phyloP scores from a whole-genome alignment of 768 basidiomycete genomes.

The Amanita rubescens region DNA sequence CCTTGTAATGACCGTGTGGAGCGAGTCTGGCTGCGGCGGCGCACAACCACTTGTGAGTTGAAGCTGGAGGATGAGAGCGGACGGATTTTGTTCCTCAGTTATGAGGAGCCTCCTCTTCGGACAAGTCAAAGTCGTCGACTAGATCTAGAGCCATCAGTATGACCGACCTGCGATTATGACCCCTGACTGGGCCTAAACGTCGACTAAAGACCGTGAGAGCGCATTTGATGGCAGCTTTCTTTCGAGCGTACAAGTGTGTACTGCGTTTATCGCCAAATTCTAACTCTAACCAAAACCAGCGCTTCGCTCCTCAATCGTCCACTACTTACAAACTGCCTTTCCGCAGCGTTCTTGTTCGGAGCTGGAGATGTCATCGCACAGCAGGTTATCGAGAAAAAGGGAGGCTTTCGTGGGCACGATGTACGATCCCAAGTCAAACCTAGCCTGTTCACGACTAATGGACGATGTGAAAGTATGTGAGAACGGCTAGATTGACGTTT shows the following conservation, averaged over 20 bases:
- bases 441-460: background rate
- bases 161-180: no score
- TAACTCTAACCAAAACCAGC: constrained; percentile 29
- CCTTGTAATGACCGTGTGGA: no score
- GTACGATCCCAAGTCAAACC: constrained; percentile 32
- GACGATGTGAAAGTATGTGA: constrained; percentile 32
- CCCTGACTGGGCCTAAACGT: no score
- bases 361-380: constrained; percentile 80
- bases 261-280: background rate
- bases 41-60: no score
- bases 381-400: constrained; percentile 64
- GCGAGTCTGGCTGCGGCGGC: no score
- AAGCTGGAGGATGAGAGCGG: no score
- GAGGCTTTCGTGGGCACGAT: constrained; percentile 61
- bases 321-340: constrained; percentile 53
- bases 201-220: no score
- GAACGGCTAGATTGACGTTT: constrained; percentile 58
- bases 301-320: constrained; percentile 54
- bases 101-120: no score
- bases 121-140: no score
- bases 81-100: no score
- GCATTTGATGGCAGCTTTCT: constrained; percentile 24
- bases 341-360: constrained; percentile 63
- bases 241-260: constrained; percentile 33
- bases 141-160: no score